Evolutionary conservation across 129 eudicot genomes (phyloP).

Genomic region (Chrysanthemum seticuspe): DNA sequence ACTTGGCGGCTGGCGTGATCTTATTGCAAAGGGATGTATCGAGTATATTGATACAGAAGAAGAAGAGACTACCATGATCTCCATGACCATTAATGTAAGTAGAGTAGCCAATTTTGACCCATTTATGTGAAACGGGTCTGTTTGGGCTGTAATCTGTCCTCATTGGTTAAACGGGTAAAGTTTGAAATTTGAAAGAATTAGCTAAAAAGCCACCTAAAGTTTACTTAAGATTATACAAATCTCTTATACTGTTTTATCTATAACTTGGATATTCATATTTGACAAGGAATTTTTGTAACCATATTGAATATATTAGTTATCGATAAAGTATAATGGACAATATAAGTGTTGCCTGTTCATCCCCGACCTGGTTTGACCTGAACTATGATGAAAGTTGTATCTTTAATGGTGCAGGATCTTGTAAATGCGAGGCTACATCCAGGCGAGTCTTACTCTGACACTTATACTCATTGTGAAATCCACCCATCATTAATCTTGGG

Average conservation of each 20-base stretch:
- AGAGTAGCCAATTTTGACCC: neutral
- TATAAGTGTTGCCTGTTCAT: no score
- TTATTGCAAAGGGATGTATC: neutral
- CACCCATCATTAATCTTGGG: neutral
- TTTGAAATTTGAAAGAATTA: neutral
- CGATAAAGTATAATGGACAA: no score
- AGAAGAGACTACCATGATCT: neutral
- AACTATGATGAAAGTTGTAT: neutral
- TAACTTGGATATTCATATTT: no score
- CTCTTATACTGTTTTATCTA: no score
- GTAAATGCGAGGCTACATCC: neutral
- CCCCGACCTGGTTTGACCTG: no score
- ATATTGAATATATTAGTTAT: no score
- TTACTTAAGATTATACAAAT: no score
- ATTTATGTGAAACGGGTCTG: neutral
- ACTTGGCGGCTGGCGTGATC: conserved; percentile 29
- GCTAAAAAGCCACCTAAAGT: neutral
- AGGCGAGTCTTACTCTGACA: neutral
- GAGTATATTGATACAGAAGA: neutral
- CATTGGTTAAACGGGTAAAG: neutral
- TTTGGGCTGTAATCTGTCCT: neutral
- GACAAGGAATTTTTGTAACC: no score
- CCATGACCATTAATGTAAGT: neutral
- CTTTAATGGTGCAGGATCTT: conserved; percentile 22
- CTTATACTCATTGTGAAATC: neutral